Evolutionary conservation across 345 rosid genomes (phyloP), one percentile per base, ranked within the genome.

Genomic region (Excoecaria agallocha): DNA sequence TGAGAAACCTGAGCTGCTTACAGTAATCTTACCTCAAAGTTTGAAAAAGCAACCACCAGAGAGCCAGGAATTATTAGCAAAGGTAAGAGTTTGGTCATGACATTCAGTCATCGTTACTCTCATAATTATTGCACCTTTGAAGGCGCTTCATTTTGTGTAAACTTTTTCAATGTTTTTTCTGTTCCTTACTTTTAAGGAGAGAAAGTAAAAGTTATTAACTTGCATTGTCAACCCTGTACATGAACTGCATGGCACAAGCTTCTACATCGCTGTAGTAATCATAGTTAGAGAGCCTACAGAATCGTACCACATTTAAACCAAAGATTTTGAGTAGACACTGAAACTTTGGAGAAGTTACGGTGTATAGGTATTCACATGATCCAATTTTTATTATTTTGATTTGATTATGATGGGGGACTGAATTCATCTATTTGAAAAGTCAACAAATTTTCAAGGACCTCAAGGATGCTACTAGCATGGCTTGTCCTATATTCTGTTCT

Each of bases 21-120:
- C 98, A 0, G 97, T 92, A 22, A 94, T 92, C 55, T 86, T 92
- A 82, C 97, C 98, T 11, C 98, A 94, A 68, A 91, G 97, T 77
- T 82, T 94, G 82, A 83, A 90, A 80, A 94, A 91, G 80, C 98
- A 94, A 70, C 90, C 98, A 25, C 97, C 97, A 0, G 98, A 94
- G 86, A 94, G 98, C 85, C 97, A 89, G 82, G 98, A 94, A 79
- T 83, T 94, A 51, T 80, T 94, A 80, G 82, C 91, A 19, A 94
- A 94, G 79, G 98, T 92, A 84, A 84, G 87, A 35, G 39, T 72
- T 71, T 76, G 20, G 3, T 61, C 48, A 25, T 37, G 24, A 5
- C 41, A 68, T 38, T 66, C 56, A 19, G 55, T 71, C 74, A 50
- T 62, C 67, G 12, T 24, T n/a, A 6, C 22, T 74, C 49, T 13